Evolutionary conservation across 306 rosid genomes (phyloP).

Genomic region (Trichosanthes truncata): DNA sequence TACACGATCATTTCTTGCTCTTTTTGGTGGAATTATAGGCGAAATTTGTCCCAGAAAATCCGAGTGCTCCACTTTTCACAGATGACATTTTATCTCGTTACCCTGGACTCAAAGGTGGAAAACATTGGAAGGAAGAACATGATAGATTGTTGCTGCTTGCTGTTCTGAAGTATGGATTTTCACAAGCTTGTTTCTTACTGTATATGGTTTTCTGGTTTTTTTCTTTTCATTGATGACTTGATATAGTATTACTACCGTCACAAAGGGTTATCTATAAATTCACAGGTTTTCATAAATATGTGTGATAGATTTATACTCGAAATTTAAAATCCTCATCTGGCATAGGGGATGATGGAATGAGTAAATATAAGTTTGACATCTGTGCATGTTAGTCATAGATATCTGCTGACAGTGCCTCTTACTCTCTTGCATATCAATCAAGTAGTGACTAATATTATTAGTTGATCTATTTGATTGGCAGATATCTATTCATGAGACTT

Average conservation of each 20-base stretch:
- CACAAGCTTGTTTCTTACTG: background rate
- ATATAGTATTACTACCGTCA: background rate
- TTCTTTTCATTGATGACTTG: background rate
- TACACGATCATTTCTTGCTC: conserved; percentile 3
- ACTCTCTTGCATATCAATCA: background rate
- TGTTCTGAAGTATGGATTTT: conserved; percentile 56
- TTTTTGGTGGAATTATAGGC: conserved; percentile 40
- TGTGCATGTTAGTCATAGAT: background rate
- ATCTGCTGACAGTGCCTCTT: background rate
- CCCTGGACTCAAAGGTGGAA: conserved; percentile 76
- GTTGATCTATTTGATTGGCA: background rate
- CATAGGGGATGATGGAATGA: background rate
- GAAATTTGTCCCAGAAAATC: conserved; percentile 45
- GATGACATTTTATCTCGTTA: conserved; percentile 63
- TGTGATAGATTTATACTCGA: background rate
- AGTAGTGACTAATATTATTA: background rate
- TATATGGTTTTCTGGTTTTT: background rate
- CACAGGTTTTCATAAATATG: background rate
- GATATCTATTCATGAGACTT: background rate
- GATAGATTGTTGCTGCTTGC: conserved; percentile 64
- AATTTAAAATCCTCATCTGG: background rate
- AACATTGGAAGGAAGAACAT: conserved; percentile 86
- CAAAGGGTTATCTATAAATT: background rate
- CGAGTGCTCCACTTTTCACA: conserved; percentile 47
- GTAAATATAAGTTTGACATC: background rate